phyloP scores from a whole-genome alignment of 1,284 basidiomycete genomes.

The Lignosus rhinocerotis region DNA sequence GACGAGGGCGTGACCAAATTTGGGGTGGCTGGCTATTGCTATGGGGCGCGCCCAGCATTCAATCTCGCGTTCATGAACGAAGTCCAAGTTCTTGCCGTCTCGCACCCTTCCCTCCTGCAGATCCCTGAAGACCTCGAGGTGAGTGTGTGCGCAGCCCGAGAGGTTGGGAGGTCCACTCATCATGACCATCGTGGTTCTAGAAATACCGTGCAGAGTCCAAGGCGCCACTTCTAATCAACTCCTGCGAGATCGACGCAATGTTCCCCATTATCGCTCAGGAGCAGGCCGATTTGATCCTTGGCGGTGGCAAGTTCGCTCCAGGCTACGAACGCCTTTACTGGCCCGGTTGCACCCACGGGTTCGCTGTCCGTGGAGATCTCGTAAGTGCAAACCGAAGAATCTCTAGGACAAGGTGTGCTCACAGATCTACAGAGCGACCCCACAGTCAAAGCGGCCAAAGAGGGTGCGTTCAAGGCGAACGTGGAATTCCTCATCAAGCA shows the following conservation, averaged over 20 bases:
- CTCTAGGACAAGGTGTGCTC: background rate
- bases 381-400: constrained; percentile 20
- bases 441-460: constrained; percentile 34
- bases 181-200: constrained; percentile 32
- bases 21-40: constrained; percentile 68
- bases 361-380: constrained; percentile 43
- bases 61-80: constrained; percentile 65
- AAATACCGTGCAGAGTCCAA: constrained; percentile 48
- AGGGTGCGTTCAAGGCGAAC: constrained; percentile 34
- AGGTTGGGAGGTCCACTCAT: background rate
- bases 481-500: constrained; percentile 33
- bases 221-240: constrained; percentile 64
- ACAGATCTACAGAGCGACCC: constrained; percentile 28
- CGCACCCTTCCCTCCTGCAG: constrained; percentile 73
- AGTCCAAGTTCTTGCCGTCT: constrained; percentile 51
- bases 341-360: constrained; percentile 53
- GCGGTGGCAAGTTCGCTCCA: constrained; percentile 47
- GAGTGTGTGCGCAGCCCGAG: background rate
- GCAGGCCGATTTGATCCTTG: constrained; percentile 57
- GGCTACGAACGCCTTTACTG: constrained; percentile 48
- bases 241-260: constrained; percentile 51
- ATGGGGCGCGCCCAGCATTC: constrained; percentile 52
- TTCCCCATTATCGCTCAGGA: constrained; percentile 51
- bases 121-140: constrained; percentile 60
- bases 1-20: constrained; percentile 57